Base-by-base conservation (phyloP, 495 filamentous ascomycete genomes). In the Aspergillus panamensis region DNA sequence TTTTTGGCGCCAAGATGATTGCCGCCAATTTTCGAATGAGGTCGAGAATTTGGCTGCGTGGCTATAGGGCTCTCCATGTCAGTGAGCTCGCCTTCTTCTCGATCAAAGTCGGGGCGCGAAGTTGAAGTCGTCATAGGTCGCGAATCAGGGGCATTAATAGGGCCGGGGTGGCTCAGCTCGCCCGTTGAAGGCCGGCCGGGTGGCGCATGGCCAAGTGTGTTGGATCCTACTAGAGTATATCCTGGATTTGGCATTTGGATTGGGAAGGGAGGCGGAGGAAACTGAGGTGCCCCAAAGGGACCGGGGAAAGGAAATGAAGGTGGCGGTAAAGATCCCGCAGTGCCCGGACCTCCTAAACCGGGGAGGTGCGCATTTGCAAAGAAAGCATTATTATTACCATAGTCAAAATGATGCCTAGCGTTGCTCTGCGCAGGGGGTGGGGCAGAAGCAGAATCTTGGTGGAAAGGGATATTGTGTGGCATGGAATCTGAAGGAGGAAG, bases 71-170 rank as follows among this genome's bases (percentile, higher is more conserved):
- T 79, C 61, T 85, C 85, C 0, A 76, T 79, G 58, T 91, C 88
- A 61, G 85, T 89, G 16, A 92, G 64, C 64, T 92, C 89, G 1
- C 87, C 88, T 63, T 92, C 89, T 59, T 94, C 89, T 32, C 81
- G 77, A 51, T 71, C 68, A 45, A 68, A 45, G 25, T 66, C 54
- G 0, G 48, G 37, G 8, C 51, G 53, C 8, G 62, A 53, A 8
- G 1, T 49, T 8, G 49, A n/a, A 37, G 55, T 50, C 1, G 16
- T 51, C 32, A 55, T 35, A 2, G 32, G 20, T 9, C 59, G 63
- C 8, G 56, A 52, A 4, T 60, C 57, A 8, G 35, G 31, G 13
- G 50, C 25, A 29, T 44, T 61, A 4, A 43, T 16, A 8, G 20
- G 47, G 4, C 40, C 39, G 8, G 49, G 29, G 54, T 51, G 20